These are phyloP conservation scores for Heteromeles arbutifolia DNA, from an alignment of 306 rosid genomes.

Conservation along the genomic window DNA sequence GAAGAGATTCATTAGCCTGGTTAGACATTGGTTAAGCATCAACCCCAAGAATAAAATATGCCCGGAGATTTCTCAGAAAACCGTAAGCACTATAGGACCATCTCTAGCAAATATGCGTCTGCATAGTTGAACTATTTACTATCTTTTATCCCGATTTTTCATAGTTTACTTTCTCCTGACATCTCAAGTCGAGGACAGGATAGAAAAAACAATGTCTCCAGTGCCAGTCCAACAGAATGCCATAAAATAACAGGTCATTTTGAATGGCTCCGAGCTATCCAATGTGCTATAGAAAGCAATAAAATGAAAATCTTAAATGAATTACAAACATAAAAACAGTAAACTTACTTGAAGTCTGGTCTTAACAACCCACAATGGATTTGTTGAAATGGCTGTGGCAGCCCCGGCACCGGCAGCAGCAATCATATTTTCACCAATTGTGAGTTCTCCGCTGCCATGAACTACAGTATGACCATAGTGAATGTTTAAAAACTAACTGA, in stretches of 20 bases:
- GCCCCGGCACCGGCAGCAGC: slow-evolving; percentile 98
- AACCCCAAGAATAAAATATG: not conserved
- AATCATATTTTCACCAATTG: slow-evolving; percentile 57
- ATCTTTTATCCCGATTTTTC: not conserved
- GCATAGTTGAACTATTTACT: not conserved
- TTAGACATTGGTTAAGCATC: not conserved
- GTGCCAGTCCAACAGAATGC: not conserved
- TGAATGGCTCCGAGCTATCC: not conserved
- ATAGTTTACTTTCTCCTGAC: not conserved
- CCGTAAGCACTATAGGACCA: not conserved
- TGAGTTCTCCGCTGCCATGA: slow-evolving; percentile 45
- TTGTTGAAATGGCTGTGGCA: slow-evolving; percentile 74
- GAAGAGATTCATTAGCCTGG: not conserved
- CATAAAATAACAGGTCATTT: not conserved
- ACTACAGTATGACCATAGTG: slow-evolving; percentile 15
- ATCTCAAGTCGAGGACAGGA: not conserved
- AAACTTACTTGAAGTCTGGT: slow-evolving; percentile 92
- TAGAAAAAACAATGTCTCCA: too few relatives aligned
- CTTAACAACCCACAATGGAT: slow-evolving; percentile 98
- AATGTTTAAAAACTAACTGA: slow-evolving; percentile 7
- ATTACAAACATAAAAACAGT: slow-evolving; percentile 1
- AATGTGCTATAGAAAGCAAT: not conserved
- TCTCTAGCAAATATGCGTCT: not conserved
- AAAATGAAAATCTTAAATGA: not conserved
- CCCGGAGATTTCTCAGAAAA: not conserved